Conservation (phyloP, 345 rosid genomes). For the Hypericum androsaemum region DNA sequence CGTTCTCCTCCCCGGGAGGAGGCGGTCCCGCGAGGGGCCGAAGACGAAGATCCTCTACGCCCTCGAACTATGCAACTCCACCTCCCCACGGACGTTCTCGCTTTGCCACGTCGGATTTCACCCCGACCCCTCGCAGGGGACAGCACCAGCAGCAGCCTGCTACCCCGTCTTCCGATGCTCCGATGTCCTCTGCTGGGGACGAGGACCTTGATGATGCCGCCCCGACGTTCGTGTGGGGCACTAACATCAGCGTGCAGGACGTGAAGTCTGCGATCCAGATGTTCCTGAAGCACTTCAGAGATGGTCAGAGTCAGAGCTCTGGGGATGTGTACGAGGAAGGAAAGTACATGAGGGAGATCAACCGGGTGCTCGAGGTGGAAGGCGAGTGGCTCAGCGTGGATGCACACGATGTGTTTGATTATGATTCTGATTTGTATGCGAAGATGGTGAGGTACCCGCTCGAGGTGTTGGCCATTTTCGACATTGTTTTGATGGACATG, state of each 20-base stretch:
- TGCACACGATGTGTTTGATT: constrained; percentile 74
- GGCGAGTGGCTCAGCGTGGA: constrained; percentile 90
- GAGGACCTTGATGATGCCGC: constrained; percentile 56
- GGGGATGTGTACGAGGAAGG: constrained; percentile 56
- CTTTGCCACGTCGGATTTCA: constrained; percentile 30
- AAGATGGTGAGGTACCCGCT: constrained; percentile 92
- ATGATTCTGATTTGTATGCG: constrained; percentile 67
- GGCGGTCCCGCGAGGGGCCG: constrained; percentile 9
- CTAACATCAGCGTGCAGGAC: constrained; percentile 88
- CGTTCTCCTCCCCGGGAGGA: constrained; percentile 43
- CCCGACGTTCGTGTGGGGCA: constrained; percentile 95
- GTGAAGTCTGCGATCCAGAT: constrained; percentile 77
- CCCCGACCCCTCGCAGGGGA: constrained; percentile 40
- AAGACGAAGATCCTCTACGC: constrained; percentile 22
- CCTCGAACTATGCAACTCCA: constrained; percentile 28
- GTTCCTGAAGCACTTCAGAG: constrained; percentile 84
- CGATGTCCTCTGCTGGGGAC: constrained; percentile 53
- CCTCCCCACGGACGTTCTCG: constrained; percentile 20
- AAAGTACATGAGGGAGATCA: constrained; percentile 69
- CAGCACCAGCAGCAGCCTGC: constrained; percentile 26
- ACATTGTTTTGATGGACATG: constrained; percentile 88
- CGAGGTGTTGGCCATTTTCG: constrained; percentile 88
- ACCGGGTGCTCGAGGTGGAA: constrained; percentile 69
- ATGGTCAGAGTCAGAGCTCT: constrained; percentile 22
- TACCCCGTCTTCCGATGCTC: constrained; percentile 27